Percentiles rank a stretch among this genome's conserved stretches.
These are phyloP conservation scores for Hypoxylon sp. DNA, from an alignment of 2,329 filamentous ascomycete genomes.

Conservation along the genomic window DNA sequence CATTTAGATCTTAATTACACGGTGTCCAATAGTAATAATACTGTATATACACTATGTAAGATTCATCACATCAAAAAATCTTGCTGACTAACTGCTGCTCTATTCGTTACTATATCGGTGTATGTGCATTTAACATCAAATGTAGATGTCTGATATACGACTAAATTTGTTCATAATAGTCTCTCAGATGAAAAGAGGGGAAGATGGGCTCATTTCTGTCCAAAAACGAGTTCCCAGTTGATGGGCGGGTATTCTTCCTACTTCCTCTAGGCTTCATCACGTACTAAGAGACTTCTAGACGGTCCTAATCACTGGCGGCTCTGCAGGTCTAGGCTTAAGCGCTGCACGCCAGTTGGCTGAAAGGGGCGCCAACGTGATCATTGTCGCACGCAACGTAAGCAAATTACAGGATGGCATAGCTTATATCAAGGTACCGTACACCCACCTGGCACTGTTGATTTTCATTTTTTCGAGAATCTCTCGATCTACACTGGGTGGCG, in stretches of 20 bases:
- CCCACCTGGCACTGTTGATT: not conserved
- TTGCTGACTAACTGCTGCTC: not conserved
- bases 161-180: not conserved
- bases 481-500: conserved; percentile 6
- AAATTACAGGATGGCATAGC: conserved; percentile 72
- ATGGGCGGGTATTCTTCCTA: conserved; percentile 60
- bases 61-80: not conserved
- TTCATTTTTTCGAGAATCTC: not conserved
- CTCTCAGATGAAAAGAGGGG: not conserved
- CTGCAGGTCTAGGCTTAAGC: conserved; percentile 77
- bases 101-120: too few relatives aligned
- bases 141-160: not conserved
- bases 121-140: too few relatives aligned
- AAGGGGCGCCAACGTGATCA: conserved; percentile 77
- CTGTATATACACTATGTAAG: not conserved
- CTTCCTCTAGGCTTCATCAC: not conserved
- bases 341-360: conserved; percentile 72
- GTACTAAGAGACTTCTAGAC: conserved; percentile 63
- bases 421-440: conserved; percentile 64
- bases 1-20: not conserved
- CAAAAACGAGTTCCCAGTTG: conserved; percentile 72
- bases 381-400: conserved; percentile 73
- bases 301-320: conserved; percentile 77
- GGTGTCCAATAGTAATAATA: not conserved
- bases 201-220: conserved; percentile 47